These are phyloP conservation scores for Plasmopara viticola DNA, from an alignment of 352 stramenopile species.

Conservation along the genomic window DNA sequence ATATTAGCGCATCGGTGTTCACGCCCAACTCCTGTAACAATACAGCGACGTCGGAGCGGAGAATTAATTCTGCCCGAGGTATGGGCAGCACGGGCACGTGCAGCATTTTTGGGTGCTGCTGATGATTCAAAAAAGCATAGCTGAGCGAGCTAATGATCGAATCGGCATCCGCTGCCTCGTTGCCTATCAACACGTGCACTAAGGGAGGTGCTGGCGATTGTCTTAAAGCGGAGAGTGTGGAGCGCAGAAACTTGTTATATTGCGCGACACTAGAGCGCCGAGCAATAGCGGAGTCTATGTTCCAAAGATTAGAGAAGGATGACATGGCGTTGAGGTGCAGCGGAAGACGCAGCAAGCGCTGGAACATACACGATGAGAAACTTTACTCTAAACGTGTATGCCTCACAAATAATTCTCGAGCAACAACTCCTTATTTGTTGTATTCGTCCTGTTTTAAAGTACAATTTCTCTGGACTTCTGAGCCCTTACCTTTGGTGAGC, in stretches of 20 bases:
- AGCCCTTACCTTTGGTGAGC: background rate
- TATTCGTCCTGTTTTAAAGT: background rate
- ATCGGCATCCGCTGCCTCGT: constrained; percentile 76
- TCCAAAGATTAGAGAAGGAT: constrained; percentile 5
- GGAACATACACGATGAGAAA: constrained; percentile 7
- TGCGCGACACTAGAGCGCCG: constrained; percentile 11
- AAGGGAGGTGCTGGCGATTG: constrained; percentile 3
- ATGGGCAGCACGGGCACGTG: constrained; percentile 60
- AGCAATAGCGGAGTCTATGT: constrained; percentile 2
- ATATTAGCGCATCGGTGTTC: constrained; percentile 49
- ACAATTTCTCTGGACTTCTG: background rate
- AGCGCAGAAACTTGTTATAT: constrained; percentile 22
- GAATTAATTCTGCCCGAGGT: constrained; percentile 44
- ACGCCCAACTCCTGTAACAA: constrained; percentile 50
- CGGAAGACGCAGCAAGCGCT: background rate
- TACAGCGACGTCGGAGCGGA: constrained; percentile 65
- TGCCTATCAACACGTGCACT: constrained; percentile 67
- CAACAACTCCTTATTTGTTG: too few species aligned
- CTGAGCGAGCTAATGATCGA: constrained; percentile 77
- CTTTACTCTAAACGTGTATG: too few species aligned
- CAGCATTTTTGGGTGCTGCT: constrained; percentile 14
- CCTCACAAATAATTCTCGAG: too few species aligned
- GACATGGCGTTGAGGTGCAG: constrained; percentile 11
- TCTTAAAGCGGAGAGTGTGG: constrained; percentile 6
- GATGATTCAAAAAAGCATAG: constrained; percentile 45